Conservation (phyloP, 495 filamentous ascomycete species). For the Tuber umbilicatum region DNA sequence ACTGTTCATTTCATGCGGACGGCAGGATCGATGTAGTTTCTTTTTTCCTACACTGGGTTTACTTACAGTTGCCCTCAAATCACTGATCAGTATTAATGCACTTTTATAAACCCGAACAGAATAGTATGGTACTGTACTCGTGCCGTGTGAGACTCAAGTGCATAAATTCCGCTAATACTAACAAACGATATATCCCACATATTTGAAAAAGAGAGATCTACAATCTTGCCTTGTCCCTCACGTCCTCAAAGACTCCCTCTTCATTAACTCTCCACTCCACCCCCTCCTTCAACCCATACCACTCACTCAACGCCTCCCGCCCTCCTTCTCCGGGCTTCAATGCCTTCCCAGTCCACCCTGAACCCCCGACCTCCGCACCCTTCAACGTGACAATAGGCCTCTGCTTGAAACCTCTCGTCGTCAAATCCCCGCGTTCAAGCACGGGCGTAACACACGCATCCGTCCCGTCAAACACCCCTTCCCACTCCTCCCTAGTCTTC, state of each 20-base stretch:
- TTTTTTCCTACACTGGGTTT: neutral
- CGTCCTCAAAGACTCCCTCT: constrained; percentile 49
- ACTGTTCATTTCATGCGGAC: neutral
- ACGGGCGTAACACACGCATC: constrained; percentile 92
- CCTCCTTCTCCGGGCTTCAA: constrained; percentile 65
- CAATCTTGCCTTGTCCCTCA: constrained; percentile 51
- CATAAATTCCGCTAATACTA: neutral
- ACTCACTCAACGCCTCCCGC: constrained; percentile 59
- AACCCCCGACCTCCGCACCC: constrained; percentile 54
- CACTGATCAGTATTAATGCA: neutral
- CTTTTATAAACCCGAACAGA: neutral
- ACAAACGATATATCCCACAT: neutral
- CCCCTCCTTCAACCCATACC: constrained; percentile 72
- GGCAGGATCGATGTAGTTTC: neutral
- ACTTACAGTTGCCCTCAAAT: neutral
- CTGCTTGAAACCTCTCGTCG: constrained; percentile 58
- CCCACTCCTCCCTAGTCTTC: constrained; percentile 77
- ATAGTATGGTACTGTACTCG: neutral
- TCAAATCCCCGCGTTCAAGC: constrained; percentile 64
- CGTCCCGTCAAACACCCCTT: constrained; percentile 72
- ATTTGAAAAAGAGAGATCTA: constrained; percentile 31
- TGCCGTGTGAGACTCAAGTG: neutral
- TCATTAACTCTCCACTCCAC: constrained; percentile 60
- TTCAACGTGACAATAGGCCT: constrained; percentile 64
- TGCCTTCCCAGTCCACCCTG: constrained; percentile 57